Conservation (phyloP, 148 eudicot genomes). For the Rhododendron vialii region DNA sequence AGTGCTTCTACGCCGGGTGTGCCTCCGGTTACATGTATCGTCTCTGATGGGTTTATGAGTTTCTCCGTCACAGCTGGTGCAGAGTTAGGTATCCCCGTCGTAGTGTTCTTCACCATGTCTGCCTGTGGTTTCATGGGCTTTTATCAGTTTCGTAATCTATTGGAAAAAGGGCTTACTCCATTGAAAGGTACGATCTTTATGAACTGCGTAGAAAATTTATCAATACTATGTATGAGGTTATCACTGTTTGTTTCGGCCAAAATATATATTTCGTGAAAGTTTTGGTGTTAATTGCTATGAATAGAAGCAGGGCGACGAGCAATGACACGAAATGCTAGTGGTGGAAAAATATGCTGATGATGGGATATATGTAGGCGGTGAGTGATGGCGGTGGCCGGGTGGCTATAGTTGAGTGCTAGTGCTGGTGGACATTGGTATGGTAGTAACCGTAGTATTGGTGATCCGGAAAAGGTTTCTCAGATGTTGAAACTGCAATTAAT, state of each 20-base stretch:
- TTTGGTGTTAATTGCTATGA: too few relatives aligned
- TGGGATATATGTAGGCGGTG: too few relatives aligned
- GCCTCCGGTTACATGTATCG: conserved; percentile 22
- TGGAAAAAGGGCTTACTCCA: conserved; percentile 10
- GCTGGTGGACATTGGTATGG: too few relatives aligned
- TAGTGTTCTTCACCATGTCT: conserved; percentile 15
- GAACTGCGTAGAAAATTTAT: neutral
- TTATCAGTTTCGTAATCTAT: conserved; percentile 10
- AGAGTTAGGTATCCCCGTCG: conserved; percentile 16
- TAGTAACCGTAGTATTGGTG: too few relatives aligned
- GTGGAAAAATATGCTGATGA: too few relatives aligned
- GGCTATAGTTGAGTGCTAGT: too few relatives aligned
- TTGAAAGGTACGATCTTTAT: neutral
- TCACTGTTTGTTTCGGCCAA: neutral
- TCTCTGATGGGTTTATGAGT: conserved; percentile 19
- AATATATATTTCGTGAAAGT: neutral
- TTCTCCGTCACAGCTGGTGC: conserved; percentile 1
- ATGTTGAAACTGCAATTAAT: neutral
- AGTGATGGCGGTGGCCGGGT: too few relatives aligned
- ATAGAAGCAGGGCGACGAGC: too few relatives aligned
- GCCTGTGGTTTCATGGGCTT: conserved; percentile 23
- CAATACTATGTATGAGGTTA: neutral
- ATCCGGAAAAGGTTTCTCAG: neutral
- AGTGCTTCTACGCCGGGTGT: too few relatives aligned
- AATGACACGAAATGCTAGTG: too few relatives aligned